Conservation (phyloP, 2,329 filamentous ascomycete genomes). For the Camptophora hylomeconis region DNA sequence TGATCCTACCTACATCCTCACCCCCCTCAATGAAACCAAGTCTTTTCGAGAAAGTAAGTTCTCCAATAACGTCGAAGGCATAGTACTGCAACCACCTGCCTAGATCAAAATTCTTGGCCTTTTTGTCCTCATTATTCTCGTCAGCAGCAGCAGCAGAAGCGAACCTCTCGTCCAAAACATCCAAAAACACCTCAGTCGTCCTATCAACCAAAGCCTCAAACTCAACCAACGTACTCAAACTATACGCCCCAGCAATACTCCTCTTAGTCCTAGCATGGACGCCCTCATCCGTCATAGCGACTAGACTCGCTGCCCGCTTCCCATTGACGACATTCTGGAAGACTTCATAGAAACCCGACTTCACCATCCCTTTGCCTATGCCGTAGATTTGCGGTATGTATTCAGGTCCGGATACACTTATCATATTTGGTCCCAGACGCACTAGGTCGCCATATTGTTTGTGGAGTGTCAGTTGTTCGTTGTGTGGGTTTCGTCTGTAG, state of each 20-base stretch:
- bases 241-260: constrained; percentile 27
- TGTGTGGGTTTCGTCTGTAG: constrained; percentile 14
- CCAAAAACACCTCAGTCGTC: constrained; percentile 20
- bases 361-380: constrained; percentile 13
- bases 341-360: constrained; percentile 20
- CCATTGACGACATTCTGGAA: constrained; percentile 21
- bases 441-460: constrained; percentile 19
- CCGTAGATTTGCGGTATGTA: constrained; percentile 16
- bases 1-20: constrained; percentile 22
- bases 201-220: constrained; percentile 27
- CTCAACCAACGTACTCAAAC: constrained; percentile 28
- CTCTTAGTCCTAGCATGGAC: constrained; percentile 29
- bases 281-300: constrained; percentile 27
- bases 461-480: constrained; percentile 16
- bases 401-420: constrained; percentile 16
- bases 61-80: constrained; percentile 26
- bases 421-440: constrained; percentile 20
- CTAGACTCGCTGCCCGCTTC: constrained; percentile 20
- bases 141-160: constrained; percentile 1
- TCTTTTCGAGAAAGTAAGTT: constrained; percentile 23
- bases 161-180: constrained; percentile 18
- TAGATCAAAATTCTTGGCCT: constrained; percentile 18
- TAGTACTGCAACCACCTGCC: constrained; percentile 23
- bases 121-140: no score
- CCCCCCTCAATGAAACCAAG: constrained; percentile 24